Evolutionary conservation across 371 early-diverging fungal genomes (phyloP).

Genomic region (Haplosporangium sp.): DNA sequence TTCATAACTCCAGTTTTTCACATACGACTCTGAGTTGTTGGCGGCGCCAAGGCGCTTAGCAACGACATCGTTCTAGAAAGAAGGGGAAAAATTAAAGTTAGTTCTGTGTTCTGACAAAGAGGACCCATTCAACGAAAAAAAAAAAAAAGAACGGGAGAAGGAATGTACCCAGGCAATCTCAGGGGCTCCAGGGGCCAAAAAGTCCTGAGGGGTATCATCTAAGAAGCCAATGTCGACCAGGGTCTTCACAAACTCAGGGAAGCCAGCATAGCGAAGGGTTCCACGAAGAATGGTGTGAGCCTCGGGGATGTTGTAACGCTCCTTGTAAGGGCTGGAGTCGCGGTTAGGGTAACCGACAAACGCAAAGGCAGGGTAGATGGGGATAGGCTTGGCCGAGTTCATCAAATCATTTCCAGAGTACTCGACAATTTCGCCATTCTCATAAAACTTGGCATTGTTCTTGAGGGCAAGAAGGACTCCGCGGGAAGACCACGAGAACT

Average conservation of each 20-base stretch:
- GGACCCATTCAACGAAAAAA: neutral
- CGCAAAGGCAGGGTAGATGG: slow-evolving; percentile 91
- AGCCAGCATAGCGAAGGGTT: slow-evolving; percentile 93
- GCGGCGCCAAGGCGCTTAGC: slow-evolving; percentile 68
- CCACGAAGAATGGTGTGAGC: slow-evolving; percentile 95
- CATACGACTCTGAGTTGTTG: slow-evolving; percentile 49
- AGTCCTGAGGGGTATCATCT: slow-evolving; percentile 77
- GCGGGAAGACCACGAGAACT: slow-evolving; percentile 98
- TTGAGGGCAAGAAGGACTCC: slow-evolving; percentile 95
- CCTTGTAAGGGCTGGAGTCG: slow-evolving; percentile 94
- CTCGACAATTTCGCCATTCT: slow-evolving; percentile 91
- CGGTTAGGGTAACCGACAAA: slow-evolving; percentile 95
- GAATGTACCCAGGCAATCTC: slow-evolving; percentile 81
- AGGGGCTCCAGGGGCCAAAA: slow-evolving; percentile 64
- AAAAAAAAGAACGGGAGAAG: neutral
- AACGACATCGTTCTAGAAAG: slow-evolving; percentile 62
- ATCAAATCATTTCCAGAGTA: slow-evolving; percentile 89
- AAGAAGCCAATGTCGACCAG: slow-evolving; percentile 94
- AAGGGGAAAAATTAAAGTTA: neutral
- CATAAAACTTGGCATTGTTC: slow-evolving; percentile 91
- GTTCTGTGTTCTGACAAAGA: too few relatives aligned
- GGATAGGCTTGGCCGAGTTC: slow-evolving; percentile 89
- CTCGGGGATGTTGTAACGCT: slow-evolving; percentile 96
- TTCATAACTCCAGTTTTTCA: neutral
- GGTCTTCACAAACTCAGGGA: slow-evolving; percentile 92